Percentiles rank a stretch among this genome's conserved stretches.
Evolutionary conservation across 225 moss, liverwort and hornwort species (phyloP).

Genomic region (Antitrichia curtipendula): DNA sequence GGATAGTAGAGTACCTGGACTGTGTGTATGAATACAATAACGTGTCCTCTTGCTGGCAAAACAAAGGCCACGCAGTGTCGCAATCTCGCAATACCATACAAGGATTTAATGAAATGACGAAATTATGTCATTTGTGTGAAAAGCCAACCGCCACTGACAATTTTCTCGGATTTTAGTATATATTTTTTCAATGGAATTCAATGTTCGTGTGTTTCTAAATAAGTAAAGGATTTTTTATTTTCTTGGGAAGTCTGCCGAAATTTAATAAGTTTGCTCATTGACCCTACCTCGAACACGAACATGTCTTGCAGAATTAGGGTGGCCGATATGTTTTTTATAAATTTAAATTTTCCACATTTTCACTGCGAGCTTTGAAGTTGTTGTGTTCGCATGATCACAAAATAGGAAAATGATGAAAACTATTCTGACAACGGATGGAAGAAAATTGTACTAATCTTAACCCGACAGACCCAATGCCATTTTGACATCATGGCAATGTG

Average conservation of each 20-base stretch:
- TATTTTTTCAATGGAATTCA: neutral
- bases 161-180: neutral
- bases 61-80: neutral
- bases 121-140: neutral
- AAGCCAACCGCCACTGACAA: neutral
- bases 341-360: neutral
- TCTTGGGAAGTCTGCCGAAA: neutral
- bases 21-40: too few species aligned
- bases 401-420: neutral
- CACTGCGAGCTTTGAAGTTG: neutral
- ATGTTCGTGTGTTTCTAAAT: neutral
- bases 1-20: too few species aligned
- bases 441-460: neutral
- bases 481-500: neutral
- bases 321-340: neutral
- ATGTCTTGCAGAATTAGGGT: neutral
- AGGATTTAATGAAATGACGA: too few species aligned
- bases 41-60: too few species aligned
- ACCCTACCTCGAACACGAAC: neutral
- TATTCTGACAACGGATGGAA: neutral
- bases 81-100: neutral
- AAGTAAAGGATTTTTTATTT: neutral
- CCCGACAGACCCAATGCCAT: neutral
- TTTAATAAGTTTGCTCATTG: neutral
- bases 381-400: neutral